Conservation (phyloP, 139 green algal species). For the Chlamydomonas incerta region DNA sequence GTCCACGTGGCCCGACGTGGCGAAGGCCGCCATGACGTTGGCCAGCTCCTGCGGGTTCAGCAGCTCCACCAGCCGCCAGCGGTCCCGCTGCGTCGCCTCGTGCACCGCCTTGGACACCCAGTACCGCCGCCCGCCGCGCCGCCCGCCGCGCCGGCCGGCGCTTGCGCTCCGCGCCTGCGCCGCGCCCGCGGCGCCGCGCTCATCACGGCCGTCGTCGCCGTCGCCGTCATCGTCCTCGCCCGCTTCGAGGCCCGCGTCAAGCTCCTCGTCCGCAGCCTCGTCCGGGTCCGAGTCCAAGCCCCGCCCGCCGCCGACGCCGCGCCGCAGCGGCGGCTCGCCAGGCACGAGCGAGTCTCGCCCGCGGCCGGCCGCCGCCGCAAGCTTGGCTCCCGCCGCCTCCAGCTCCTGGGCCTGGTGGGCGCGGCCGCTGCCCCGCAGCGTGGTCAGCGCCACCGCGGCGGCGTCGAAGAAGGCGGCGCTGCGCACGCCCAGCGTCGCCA, state of each 20-base stretch:
- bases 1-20: constrained; percentile 40
- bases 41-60: constrained; percentile 42
- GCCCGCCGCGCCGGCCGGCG: background rate
- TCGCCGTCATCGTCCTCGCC: constrained; percentile 3
- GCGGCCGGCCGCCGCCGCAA: background rate
- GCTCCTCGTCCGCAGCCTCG: background rate
- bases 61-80: constrained; percentile 8
- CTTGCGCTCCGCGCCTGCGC: no score
- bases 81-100: background rate
- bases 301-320: background rate
- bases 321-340: background rate
- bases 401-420: no score
- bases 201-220: background rate
- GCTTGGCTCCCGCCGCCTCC: background rate
- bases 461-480: constrained; percentile 11
- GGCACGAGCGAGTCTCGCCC: background rate
- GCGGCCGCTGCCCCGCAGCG: background rate
- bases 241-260: background rate
- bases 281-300: background rate
- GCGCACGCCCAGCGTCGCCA: constrained; percentile 12
- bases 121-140: constrained; percentile 26
- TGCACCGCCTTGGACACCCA: background rate
- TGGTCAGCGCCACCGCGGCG: background rate
- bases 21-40: constrained; percentile 43
- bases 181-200: background rate